Base-by-base conservation (phyloP, 2,329 filamentous ascomycete species). In the Clathrospora elynae region DNA sequence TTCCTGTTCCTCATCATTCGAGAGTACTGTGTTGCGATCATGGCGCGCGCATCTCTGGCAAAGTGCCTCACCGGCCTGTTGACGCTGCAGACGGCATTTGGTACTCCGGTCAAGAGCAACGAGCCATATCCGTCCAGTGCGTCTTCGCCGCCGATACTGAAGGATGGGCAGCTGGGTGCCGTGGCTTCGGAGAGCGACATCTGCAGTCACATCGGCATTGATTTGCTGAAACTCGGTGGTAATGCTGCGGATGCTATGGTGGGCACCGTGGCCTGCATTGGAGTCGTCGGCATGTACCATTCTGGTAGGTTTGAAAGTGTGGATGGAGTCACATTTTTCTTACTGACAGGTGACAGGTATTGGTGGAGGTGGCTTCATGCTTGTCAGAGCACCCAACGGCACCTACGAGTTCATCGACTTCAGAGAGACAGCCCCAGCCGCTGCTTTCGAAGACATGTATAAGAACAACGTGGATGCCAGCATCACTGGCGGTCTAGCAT, bases 301-400 rank as follows among this genome's bases (percentile, higher is more conserved):
- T 67, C 66, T 35, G 67, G 67, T 69, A 57, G 41, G 56, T 48
- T n/a, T 24, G 18, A 31, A 23, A 23, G 6, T 5, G 5, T 4
- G 20, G n/a, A 19, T 24, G 11, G 3, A 32, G 6, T 32, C 11
- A 20, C 5, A 19, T 3, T 11, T 6, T 6, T 5, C 5, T 11
- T 40, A 17, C 35, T 55, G 19, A 59, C 16, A 39, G 5, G n/a
- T n/a, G 10, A 16, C 24, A 68, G 91, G 92, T 11, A 86, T 96
- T 46, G 91, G 88, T 13, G 92, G 92, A 5, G 92, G 92, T 26
- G 92, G 92, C 2, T 97, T 97, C 71, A 87, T 90, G 79, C 77
- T 96, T 4, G 81, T 96, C 4, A 84, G 88, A 33, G 78, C 82
- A 22, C 73, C 81, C 11, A 76, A 88, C 45, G 90, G 90, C n/a